Evolutionary conservation across 441 rosid genomes (phyloP).

Genomic region (Adansonia madagascariensis): DNA sequence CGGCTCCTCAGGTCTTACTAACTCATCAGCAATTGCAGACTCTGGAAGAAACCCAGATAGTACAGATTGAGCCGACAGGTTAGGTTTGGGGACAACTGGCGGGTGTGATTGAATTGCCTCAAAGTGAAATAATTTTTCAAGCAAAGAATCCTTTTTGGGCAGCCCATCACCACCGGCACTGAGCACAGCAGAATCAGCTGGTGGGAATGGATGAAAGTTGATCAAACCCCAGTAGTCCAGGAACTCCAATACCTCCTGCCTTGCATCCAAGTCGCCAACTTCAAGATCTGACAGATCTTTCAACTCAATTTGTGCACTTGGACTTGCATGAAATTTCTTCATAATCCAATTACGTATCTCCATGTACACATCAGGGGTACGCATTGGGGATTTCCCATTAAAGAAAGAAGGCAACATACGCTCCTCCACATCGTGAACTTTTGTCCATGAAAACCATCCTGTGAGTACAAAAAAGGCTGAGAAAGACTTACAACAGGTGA

Average conservation of each 20-base stretch:
- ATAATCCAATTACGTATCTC: slow-evolving; percentile 86
- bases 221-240: slow-evolving; percentile 98
- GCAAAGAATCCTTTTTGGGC: slow-evolving; percentile 49
- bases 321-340: slow-evolving; percentile 73
- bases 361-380: slow-evolving; percentile 66
- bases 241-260: slow-evolving; percentile 88
- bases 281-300: slow-evolving; percentile 82
- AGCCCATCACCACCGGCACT: slow-evolving; percentile 43
- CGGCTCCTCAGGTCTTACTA: slow-evolving; percentile 77
- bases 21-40: slow-evolving; percentile 72
- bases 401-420: slow-evolving; percentile 77
- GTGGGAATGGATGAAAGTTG: slow-evolving; percentile 87
- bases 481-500: not conserved
- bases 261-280: slow-evolving; percentile 71
- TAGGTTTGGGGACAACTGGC: slow-evolving; percentile 49
- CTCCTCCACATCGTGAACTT: slow-evolving; percentile 82
- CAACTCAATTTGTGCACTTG: slow-evolving; percentile 60
- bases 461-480: slow-evolving; percentile 29
- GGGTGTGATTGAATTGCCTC: slow-evolving; percentile 56
- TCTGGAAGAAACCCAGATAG: slow-evolving; percentile 74
- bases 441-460: slow-evolving; percentile 99
- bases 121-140: slow-evolving; percentile 76
- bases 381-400: slow-evolving; percentile 67
- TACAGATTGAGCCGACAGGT: slow-evolving; percentile 49
- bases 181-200: slow-evolving; percentile 43